These are phyloP conservation scores for Tagetes patula DNA, from an alignment of 129 eudicot species.

Conservation along the genomic window DNA sequence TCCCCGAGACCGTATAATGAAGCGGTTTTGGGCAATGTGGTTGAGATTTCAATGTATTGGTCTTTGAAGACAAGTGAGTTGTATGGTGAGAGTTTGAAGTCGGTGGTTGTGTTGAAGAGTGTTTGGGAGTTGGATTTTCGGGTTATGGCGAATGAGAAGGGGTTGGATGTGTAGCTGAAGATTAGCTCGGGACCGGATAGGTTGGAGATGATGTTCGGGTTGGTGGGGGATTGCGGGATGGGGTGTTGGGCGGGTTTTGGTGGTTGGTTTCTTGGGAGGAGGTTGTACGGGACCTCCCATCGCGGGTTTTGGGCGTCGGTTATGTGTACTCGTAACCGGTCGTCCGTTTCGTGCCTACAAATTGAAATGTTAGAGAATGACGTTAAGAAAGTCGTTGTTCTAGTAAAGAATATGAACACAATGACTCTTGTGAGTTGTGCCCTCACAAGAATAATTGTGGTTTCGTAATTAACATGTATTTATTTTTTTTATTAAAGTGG, in stretches of 20 bases:
- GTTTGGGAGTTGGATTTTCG: conserved; percentile 75
- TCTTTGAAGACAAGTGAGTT: conserved; percentile 72
- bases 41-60: conserved; percentile 83
- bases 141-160: conserved; percentile 75
- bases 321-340: conserved; percentile 76
- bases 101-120: conserved; percentile 63
- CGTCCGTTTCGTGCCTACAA: conserved; percentile 82
- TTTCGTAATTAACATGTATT: no score
- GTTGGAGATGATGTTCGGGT: conserved; percentile 42
- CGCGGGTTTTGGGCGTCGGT: conserved; percentile 75
- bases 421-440: no score
- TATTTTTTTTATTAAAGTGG: no score
- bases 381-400: no score
- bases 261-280: conserved; percentile 72
- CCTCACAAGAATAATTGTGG: no score
- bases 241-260: conserved; percentile 44
- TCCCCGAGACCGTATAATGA: conserved; percentile 93
- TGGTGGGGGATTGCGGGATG: conserved; percentile 35
- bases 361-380: not conserved
- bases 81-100: conserved; percentile 44
- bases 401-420: no score
- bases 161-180: conserved; percentile 74
- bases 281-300: conserved; percentile 94
- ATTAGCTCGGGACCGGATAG: conserved; percentile 49
- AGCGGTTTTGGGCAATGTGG: conserved; percentile 76